Evolutionary conservation across 495 filamentous ascomycete genomes (phyloP).

Genomic region (Aspergillus saccharolyticus): DNA sequence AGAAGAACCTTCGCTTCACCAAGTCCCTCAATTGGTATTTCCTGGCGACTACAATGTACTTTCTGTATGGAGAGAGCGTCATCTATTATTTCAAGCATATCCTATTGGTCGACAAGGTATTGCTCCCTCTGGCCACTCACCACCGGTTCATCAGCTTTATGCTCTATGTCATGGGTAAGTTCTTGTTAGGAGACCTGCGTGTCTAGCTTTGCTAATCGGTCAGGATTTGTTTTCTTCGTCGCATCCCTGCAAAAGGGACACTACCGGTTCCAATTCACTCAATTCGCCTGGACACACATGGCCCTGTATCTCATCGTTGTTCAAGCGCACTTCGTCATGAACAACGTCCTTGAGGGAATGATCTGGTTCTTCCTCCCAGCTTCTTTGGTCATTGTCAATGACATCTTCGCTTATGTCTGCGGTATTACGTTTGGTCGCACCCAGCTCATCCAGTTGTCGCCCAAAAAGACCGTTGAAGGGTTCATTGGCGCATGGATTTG

Average conservation of each 20-base stretch:
- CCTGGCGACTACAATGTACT: slow-evolving; percentile 98
- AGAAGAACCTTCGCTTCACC: slow-evolving; percentile 86
- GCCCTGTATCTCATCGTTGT: slow-evolving; percentile 96
- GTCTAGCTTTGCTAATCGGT: background rate
- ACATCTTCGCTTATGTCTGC: slow-evolving; percentile 97
- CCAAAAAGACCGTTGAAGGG: slow-evolving; percentile 99
- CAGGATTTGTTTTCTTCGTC: slow-evolving; percentile 99
- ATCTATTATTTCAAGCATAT: slow-evolving; percentile 99
- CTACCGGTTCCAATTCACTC: slow-evolving; percentile 96
- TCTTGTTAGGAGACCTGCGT: too few species aligned
- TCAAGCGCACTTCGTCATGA: slow-evolving; percentile 99
- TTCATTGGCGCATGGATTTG: slow-evolving; percentile 97
- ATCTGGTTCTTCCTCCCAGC: slow-evolving; percentile 99
- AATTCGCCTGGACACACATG: slow-evolving; percentile 99
- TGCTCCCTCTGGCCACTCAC: slow-evolving; percentile 91
- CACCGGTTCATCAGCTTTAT: slow-evolving; percentile 98
- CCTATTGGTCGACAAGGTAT: slow-evolving; percentile 85
- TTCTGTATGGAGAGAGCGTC: slow-evolving; percentile 95
- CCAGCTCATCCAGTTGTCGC: slow-evolving; percentile 94
- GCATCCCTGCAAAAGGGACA: slow-evolving; percentile 91
- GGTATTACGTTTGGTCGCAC: slow-evolving; percentile 96
- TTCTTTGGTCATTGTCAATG: slow-evolving; percentile 93
- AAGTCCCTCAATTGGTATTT: slow-evolving; percentile 99
- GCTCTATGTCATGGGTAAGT: slow-evolving; percentile 90
- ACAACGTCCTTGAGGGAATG: slow-evolving; percentile 99